phyloP scores from a whole-genome alignment of 192 early-diverging fungal species.

The Backusella sp. region DNA sequence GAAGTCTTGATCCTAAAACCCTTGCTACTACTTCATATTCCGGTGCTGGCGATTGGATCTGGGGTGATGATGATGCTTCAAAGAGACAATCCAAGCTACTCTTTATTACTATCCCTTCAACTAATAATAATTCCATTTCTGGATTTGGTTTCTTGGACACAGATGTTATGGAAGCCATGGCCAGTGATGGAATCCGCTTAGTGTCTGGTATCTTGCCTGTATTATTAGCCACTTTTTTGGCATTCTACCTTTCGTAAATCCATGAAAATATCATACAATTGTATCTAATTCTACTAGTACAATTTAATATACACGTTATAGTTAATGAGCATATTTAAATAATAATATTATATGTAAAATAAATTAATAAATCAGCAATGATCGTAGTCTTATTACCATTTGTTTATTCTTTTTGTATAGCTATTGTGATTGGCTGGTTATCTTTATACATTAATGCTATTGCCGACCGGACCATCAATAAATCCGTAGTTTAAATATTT shows the following conservation, averaged over 20 bases:
- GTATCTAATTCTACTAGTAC: not conserved
- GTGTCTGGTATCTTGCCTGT: not conserved
- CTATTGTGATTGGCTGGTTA: not conserved
- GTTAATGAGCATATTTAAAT: not conserved
- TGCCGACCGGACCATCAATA: not conserved
- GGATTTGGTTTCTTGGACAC: conserved; percentile 30
- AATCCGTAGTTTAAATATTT: not conserved
- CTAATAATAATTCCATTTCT: conserved; percentile 2
- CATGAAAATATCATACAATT: not conserved
- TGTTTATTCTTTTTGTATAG: no score
- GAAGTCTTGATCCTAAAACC: not conserved
- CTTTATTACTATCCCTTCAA: conserved; percentile 17
- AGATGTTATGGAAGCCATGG: conserved; percentile 26
- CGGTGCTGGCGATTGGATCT: conserved; percentile 12
- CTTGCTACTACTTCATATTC: not conserved
- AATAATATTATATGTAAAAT: not conserved
- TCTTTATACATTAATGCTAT: not conserved
- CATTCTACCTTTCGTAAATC: not conserved
- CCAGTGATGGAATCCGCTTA: not conserved
- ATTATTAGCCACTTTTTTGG: not conserved
- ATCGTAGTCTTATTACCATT: no score
- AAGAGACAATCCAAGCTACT: conserved; percentile 5
- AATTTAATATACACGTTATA: not conserved
- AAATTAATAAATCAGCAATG: not conserved
- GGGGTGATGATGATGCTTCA: conserved; percentile 10